Evolutionary conservation across 495 filamentous ascomycete genomes (phyloP).

Genomic region (Neurospora sp.): DNA sequence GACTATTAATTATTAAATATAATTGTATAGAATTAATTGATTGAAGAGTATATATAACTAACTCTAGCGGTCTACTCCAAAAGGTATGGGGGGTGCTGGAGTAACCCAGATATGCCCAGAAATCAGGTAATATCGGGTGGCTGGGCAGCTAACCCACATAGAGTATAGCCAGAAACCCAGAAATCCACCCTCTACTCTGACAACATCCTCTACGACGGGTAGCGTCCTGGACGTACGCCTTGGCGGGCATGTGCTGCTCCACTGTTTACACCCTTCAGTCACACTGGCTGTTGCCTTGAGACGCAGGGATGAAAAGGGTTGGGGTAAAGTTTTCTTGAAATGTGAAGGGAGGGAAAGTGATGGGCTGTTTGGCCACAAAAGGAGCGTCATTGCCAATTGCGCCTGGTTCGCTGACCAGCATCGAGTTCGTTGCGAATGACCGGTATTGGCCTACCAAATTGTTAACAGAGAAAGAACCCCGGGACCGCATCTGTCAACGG

Average conservation of each 20-base stretch:
- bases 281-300: not conserved
- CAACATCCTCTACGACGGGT: not conserved
- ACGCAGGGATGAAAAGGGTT: not conserved
- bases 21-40: too few species aligned
- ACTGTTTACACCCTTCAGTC: too few species aligned
- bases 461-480: not conserved
- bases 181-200: too few species aligned
- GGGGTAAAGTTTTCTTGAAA: not conserved
- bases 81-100: too few species aligned
- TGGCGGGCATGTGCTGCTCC: too few species aligned
- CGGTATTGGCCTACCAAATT: not conserved
- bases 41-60: too few species aligned
- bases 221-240: not conserved
- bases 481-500: not conserved
- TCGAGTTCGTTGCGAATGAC: not conserved
- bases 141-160: too few species aligned
- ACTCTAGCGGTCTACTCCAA: too few species aligned
- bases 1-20: too few species aligned
- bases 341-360: not conserved
- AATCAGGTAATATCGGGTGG: too few species aligned
- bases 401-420: not conserved
- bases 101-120: too few species aligned
- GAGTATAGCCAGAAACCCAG: too few species aligned
- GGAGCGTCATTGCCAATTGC: not conserved
- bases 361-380: not conserved